Percentiles rank a stretch among this genome's conserved stretches.
These are phyloP conservation scores for Claviceps purpurea DNA, from an alignment of 2,329 filamentous ascomycete genomes.

Conservation along the genomic window DNA sequence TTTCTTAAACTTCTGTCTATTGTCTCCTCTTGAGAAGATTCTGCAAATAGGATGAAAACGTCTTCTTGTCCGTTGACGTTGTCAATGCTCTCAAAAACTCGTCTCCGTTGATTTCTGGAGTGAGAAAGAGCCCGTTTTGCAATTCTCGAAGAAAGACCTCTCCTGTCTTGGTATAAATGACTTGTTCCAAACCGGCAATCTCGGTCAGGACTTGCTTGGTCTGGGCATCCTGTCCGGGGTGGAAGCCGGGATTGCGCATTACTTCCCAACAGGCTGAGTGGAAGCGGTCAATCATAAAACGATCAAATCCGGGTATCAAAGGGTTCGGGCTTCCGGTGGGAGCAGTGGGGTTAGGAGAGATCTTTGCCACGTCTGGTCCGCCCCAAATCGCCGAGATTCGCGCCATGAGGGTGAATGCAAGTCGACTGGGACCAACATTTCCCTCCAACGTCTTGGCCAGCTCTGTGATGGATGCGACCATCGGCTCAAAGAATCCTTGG, in stretches of 20 bases:
- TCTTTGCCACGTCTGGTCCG: slow-evolving; percentile 59
- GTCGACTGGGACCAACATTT: slow-evolving; percentile 45
- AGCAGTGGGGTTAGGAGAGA: slow-evolving; percentile 36
- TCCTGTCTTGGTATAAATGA: slow-evolving; percentile 82
- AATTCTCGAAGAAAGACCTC: slow-evolving; percentile 63
- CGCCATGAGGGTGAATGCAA: slow-evolving; percentile 71
- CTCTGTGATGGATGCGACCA: slow-evolving; percentile 74
- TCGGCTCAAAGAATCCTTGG: slow-evolving; percentile 76
- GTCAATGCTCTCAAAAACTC: slow-evolving; percentile 47
- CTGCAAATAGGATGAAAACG: slow-evolving; percentile 51
- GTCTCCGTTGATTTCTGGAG: slow-evolving; percentile 48
- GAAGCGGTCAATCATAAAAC: slow-evolving; percentile 80
- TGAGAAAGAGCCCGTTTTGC: slow-evolving; percentile 48
- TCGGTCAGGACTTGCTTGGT: slow-evolving; percentile 78
- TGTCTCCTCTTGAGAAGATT: slow-evolving; percentile 37
- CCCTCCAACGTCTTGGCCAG: slow-evolving; percentile 65
- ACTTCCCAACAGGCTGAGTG: slow-evolving; percentile 85
- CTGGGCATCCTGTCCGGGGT: slow-evolving; percentile 68
- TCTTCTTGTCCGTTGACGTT: slow-evolving; percentile 44
- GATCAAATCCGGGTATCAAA: slow-evolving; percentile 74
- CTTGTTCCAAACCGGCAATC: slow-evolving; percentile 75
- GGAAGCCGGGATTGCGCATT: slow-evolving; percentile 65
- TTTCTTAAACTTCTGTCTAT: slow-evolving; percentile 7
- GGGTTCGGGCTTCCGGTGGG: slow-evolving; percentile 39
- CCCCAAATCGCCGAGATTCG: slow-evolving; percentile 86